Percentiles rank a stretch among this genome's conserved stretches.
Conservation (phyloP, 768 basidiomycete genomes). For the Xanthoconium stramineum region DNA sequence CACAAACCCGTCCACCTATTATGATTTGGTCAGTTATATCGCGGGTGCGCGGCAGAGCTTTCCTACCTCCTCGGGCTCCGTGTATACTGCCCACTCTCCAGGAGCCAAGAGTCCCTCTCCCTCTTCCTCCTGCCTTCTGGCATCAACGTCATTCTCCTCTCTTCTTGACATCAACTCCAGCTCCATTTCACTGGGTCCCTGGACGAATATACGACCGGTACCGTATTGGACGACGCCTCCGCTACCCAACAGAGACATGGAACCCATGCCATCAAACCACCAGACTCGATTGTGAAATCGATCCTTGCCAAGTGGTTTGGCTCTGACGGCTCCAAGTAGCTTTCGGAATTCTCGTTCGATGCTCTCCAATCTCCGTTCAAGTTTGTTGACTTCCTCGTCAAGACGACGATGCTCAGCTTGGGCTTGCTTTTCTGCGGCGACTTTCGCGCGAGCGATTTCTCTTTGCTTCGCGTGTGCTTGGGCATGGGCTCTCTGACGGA, state of each 20-base stretch:
- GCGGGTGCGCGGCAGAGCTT: not conserved
- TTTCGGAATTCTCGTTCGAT: conserved; percentile 95
- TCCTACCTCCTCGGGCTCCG: conserved; percentile 79
- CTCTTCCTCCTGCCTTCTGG: conserved; percentile 72
- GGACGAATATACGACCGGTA: conserved; percentile 86
- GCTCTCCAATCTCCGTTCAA: conserved; percentile 75
- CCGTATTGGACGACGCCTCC: conserved; percentile 82
- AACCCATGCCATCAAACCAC: conserved; percentile 99
- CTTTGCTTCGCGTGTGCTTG: conserved; percentile 71
- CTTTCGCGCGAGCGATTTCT: conserved; percentile 74
- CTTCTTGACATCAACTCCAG: conserved; percentile 63
- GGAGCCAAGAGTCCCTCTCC: conserved; percentile 70
- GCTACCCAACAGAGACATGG: conserved; percentile 71
- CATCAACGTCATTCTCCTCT: conserved; percentile 50
- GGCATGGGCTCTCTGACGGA: conserved; percentile 52
- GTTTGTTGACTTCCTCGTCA: conserved; percentile 83
- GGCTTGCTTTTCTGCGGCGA: conserved; percentile 77
- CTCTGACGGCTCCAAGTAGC: conserved; percentile 77
- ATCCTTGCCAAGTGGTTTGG: conserved; percentile 87
- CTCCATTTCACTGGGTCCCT: conserved; percentile 87
- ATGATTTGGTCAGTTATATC: conserved; percentile 8
- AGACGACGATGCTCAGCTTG: conserved; percentile 79
- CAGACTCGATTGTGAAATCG: conserved; percentile 94
- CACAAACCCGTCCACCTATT: conserved; percentile 76
- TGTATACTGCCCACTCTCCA: conserved; percentile 90